Percentiles rank a stretch among this genome's conserved stretches.
These are phyloP conservation scores for Nasturtium officinale DNA, from an alignment of 345 rosid genomes.

Conservation along the genomic window DNA sequence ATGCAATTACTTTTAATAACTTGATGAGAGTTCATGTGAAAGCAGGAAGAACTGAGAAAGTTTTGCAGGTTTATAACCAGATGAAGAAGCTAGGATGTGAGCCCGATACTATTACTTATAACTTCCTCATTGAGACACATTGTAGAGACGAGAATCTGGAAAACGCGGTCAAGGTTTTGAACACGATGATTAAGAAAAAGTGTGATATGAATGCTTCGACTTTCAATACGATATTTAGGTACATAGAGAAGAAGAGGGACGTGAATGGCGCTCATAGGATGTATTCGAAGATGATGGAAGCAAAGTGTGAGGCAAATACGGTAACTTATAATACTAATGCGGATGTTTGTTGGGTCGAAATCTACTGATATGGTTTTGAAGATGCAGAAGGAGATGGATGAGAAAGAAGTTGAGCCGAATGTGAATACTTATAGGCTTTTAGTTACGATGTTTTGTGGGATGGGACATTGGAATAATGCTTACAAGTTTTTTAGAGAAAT, in stretches of 20 bases:
- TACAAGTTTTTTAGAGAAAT: constrained; percentile 77
- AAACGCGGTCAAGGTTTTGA: constrained; percentile 67
- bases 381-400: constrained; percentile 93
- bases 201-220: constrained; percentile 70
- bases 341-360: constrained; percentile 68
- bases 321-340: constrained; percentile 83
- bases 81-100: constrained; percentile 77
- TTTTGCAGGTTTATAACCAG: constrained; percentile 88
- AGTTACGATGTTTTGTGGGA: constrained; percentile 83
- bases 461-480: constrained; percentile 97
- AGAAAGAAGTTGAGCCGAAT: constrained; percentile 74
- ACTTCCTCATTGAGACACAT: constrained; percentile 72
- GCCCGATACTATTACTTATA: constrained; percentile 68
- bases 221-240: constrained; percentile 74
- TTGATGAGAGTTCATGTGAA: constrained; percentile 90
- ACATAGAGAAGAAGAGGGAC: constrained; percentile 69
- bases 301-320: constrained; percentile 60
- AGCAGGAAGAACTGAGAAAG: constrained; percentile 85
- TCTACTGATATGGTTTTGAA: constrained; percentile 91
- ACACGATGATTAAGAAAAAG: constrained; percentile 61
- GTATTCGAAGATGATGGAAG: constrained; percentile 72
- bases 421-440: constrained; percentile 81
- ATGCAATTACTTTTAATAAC: constrained; percentile 79
- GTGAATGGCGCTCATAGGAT: constrained; percentile 82
- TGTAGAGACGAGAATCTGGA: constrained; percentile 76